Evolutionary conservation across 1,284 basidiomycete genomes (phyloP).

Genomic region (Heterobasidion parviporum): DNA sequence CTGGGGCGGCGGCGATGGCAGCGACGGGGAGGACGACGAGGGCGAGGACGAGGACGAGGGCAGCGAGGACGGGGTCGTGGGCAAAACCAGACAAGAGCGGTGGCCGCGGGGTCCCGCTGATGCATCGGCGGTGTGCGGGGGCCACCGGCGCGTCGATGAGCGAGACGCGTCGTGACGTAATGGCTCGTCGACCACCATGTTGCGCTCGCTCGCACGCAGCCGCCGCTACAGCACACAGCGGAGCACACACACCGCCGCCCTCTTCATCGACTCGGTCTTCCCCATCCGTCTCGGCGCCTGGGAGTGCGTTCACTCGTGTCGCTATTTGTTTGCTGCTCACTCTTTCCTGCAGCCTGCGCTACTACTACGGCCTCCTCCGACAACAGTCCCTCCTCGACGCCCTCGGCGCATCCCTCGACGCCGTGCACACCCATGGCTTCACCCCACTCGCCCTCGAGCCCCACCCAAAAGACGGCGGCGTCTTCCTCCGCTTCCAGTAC

Average conservation of each 20-base stretch:
- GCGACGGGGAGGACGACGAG: not conserved
- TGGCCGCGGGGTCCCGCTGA: too few species aligned
- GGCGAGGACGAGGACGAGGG: not conserved
- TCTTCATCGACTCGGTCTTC: conserved; percentile 53
- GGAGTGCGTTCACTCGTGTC: conserved; percentile 33
- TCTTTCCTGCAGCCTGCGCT: conserved; percentile 38
- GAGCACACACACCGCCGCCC: conserved; percentile 13
- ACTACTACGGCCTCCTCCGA: conserved; percentile 49
- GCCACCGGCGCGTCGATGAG: not conserved
- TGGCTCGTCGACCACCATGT: too few species aligned
- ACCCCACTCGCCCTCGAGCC: conserved; percentile 50
- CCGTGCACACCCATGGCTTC: conserved; percentile 47
- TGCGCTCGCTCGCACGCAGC: too few species aligned
- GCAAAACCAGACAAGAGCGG: not conserved
- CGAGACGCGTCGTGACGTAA: too few species aligned
- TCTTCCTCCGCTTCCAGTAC: conserved; percentile 79
- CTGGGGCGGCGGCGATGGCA: not conserved
- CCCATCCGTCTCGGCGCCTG: conserved; percentile 40
- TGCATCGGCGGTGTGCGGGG: not conserved
- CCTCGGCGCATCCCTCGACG: conserved; percentile 32
- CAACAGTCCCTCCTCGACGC: conserved; percentile 44
- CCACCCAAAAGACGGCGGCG: conserved; percentile 75
- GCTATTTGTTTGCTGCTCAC: not conserved
- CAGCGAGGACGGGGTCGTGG: not conserved
- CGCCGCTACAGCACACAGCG: not conserved